phyloP scores from a whole-genome alignment of 805 yeast species.

The Saccharomycopsis fibuligera region DNA sequence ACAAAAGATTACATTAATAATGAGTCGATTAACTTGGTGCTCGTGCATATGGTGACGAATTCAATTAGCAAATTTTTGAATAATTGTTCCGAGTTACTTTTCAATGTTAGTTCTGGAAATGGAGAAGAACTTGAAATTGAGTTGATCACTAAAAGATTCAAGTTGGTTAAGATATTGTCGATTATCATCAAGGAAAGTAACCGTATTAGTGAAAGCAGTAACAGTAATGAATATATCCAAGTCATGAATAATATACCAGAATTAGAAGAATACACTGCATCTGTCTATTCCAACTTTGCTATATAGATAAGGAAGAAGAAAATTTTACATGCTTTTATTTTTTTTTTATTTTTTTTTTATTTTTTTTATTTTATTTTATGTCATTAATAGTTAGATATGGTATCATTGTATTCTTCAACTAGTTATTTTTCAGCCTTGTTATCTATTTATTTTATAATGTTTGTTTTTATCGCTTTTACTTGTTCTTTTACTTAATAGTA shows the following conservation, averaged over 20 bases:
- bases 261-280: conserved; percentile 82
- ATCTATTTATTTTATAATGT: too few species aligned
- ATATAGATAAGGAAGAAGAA: conserved; percentile 3
- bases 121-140: conserved; percentile 26
- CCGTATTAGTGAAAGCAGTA: conserved; percentile 41
- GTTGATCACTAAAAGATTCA: conserved; percentile 31
- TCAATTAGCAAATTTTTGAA: conserved; percentile 33
- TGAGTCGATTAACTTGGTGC: conserved; percentile 28
- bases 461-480: too few species aligned
- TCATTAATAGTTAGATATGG: too few species aligned
- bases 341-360: too few species aligned
- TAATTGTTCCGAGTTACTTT: conserved; percentile 26
- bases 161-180: conserved; percentile 68
- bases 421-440: too few species aligned
- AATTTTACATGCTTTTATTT: too few species aligned
- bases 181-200: conserved; percentile 60
- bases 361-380: too few species aligned
- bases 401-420: too few species aligned
- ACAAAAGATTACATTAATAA: conserved; percentile 37
- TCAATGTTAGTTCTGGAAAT: conserved; percentile 21
- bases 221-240: conserved; percentile 38
- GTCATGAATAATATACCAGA: conserved; percentile 49
- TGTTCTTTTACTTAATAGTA: too few species aligned
- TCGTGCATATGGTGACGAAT: conserved; percentile 30
- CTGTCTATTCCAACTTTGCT: conserved; percentile 75